Percentiles rank a stretch among this genome's conserved stretches.
Conservation (phyloP, 257 asterid species). For the Schizonepeta tenuifolia region DNA sequence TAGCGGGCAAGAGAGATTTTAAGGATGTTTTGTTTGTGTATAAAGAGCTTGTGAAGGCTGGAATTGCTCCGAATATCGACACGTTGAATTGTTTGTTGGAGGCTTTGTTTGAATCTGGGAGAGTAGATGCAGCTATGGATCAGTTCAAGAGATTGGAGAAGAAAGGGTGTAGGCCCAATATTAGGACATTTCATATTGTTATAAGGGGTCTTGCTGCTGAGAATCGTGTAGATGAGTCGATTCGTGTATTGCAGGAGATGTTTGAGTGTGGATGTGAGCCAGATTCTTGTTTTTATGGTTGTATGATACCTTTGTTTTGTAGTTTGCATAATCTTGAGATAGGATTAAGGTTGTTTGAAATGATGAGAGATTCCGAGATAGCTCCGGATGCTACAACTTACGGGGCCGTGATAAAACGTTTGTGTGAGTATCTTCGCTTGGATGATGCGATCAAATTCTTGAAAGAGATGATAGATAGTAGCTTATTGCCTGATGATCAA, state of each 20-base stretch:
- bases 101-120: slow-evolving; percentile 67
- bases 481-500: slow-evolving; percentile 48
- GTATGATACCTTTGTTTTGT: slow-evolving; percentile 60
- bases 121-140: slow-evolving; percentile 64
- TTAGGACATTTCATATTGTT: slow-evolving; percentile 67
- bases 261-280: slow-evolving; percentile 48
- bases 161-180: slow-evolving; percentile 80
- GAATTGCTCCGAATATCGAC: slow-evolving; percentile 62
- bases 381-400: slow-evolving; percentile 52
- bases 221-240: slow-evolving; percentile 55
- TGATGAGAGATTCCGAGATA: slow-evolving; percentile 60
- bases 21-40: slow-evolving; percentile 83
- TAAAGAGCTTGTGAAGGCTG: slow-evolving; percentile 84
- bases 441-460: slow-evolving; percentile 64
- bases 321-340: slow-evolving; percentile 50
- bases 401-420: slow-evolving; percentile 56
- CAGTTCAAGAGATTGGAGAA: slow-evolving; percentile 69
- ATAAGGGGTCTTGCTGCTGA: slow-evolving; percentile 62
- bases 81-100: slow-evolving; percentile 72
- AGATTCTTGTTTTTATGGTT: slow-evolving; percentile 52
- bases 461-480: slow-evolving; percentile 57
- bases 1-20: slow-evolving; percentile 58
- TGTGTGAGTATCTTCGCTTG: slow-evolving; percentile 59
- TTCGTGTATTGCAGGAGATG: slow-evolving; percentile 65
- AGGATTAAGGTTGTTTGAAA: slow-evolving; percentile 48